A percentile compares a stretch with the other conserved stretches of the same genome.
Evolutionary conservation across 1,284 basidiomycete genomes (phyloP).

Genomic region (Marasmius tenuissimus): DNA sequence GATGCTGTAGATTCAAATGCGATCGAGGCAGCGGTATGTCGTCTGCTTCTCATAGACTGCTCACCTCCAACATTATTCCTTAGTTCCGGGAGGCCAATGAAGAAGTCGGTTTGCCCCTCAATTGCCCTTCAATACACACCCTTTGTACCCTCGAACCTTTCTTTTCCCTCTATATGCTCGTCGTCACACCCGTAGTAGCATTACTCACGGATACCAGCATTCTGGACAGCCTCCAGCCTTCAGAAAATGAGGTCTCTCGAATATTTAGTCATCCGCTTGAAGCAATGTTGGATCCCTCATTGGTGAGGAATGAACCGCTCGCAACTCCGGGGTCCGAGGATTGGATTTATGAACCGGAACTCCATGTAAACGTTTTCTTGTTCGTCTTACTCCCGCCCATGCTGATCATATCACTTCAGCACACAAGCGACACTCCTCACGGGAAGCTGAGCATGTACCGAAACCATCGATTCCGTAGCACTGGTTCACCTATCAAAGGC

Average conservation of each 20-base stretch:
- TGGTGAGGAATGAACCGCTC: conserved; percentile 47
- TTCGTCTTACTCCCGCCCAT: not conserved
- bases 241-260: conserved; percentile 68
- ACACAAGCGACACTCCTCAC: conserved; percentile 54
- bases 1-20: not conserved
- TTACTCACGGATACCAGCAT: conserved; percentile 58
- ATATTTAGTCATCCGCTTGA: conserved; percentile 82
- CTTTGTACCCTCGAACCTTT: conserved; percentile 73
- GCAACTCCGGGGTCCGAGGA: conserved; percentile 60
- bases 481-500: conserved; percentile 78
- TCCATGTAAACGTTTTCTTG: conserved; percentile 48
- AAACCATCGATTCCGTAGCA: conserved; percentile 76
- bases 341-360: conserved; percentile 74
- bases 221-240: conserved; percentile 52
- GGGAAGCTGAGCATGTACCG: conserved; percentile 54
- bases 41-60: not conserved
- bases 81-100: conserved; percentile 82
- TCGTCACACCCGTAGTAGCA: conserved; percentile 75
- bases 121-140: conserved; percentile 56
- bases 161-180: conserved; percentile 60
- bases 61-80: not conserved
- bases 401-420: conserved; percentile 31
- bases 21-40: not conserved
- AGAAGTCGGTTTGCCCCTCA: conserved; percentile 71
- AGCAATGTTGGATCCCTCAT: conserved; percentile 61